Conservation (phyloP, 2,329 filamentous ascomycete genomes). For the Periglandula ipomoeae region DNA sequence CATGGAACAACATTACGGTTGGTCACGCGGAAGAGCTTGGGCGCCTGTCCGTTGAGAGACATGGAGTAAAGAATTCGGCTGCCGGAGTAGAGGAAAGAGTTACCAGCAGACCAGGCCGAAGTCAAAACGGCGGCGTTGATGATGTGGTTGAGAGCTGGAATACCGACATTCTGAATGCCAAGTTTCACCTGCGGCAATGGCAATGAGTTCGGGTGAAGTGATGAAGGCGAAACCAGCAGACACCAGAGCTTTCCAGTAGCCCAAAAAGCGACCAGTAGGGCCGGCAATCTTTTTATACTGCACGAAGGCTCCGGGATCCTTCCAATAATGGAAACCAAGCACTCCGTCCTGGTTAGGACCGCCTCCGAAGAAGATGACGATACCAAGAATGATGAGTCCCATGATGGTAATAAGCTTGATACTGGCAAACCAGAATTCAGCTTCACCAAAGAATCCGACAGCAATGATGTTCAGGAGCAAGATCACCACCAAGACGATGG, state of each 20-base stretch:
- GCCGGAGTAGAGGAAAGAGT: slow-evolving; percentile 56
- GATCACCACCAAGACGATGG: slow-evolving; percentile 45
- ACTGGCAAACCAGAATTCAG: slow-evolving; percentile 52
- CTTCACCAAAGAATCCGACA: slow-evolving; percentile 49
- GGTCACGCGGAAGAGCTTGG: slow-evolving; percentile 49
- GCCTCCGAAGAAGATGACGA: slow-evolving; percentile 49
- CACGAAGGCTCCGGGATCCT: slow-evolving; percentile 33
- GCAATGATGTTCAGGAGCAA: slow-evolving; percentile 47
- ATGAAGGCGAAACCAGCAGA: slow-evolving; percentile 54
- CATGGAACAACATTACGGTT: slow-evolving; percentile 53
- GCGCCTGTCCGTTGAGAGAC: slow-evolving; percentile 57
- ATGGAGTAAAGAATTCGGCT: slow-evolving; percentile 63
- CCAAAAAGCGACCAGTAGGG: slow-evolving; percentile 44
- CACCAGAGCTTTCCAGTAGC: slow-evolving; percentile 48
- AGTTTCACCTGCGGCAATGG: slow-evolving; percentile 59
- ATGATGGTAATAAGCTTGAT: slow-evolving; percentile 52
- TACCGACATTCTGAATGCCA: slow-evolving; percentile 57
- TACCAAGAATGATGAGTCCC: slow-evolving; percentile 45
- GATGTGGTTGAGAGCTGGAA: slow-evolving; percentile 53
- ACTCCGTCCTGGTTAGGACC: slow-evolving; percentile 39
- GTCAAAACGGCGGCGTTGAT: slow-evolving; percentile 62
- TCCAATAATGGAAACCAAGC: slow-evolving; percentile 33
- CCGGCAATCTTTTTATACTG: slow-evolving; percentile 37
- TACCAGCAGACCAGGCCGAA: slow-evolving; percentile 54
- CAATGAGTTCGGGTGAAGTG: slow-evolving; percentile 53